Evolutionary conservation across 129 eudicot species (phyloP).

Genomic region (Pittosporum tobira): DNA sequence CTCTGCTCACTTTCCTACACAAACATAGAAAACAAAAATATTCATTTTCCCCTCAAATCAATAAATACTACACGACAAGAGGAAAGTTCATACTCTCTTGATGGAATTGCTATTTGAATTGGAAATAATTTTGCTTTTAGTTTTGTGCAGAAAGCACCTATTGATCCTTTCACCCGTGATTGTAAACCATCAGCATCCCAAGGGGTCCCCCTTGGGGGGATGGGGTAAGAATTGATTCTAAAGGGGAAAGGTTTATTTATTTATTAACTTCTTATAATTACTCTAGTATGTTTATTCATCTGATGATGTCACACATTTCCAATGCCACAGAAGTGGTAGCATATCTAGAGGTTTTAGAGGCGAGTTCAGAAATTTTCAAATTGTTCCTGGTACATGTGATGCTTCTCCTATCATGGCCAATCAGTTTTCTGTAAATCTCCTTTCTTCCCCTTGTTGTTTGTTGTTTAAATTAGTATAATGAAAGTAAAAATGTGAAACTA

Average conservation of each 20-base stretch:
- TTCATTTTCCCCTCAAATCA: too few species aligned
- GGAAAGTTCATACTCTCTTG: not conserved
- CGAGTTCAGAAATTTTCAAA: conserved; percentile 87
- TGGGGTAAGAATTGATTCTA: conserved; percentile 5
- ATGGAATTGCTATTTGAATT: not conserved
- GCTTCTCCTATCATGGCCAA: conserved; percentile 96
- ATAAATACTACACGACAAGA: too few species aligned
- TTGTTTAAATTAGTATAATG: not conserved
- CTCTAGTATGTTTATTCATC: not conserved
- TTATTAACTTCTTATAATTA: not conserved
- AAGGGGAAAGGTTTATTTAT: not conserved
- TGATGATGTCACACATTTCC: conserved; percentile 10
- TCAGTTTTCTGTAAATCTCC: conserved; percentile 84
- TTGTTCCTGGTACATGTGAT: conserved; percentile 90
- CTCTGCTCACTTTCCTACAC: too few species aligned
- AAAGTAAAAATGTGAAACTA: too few species aligned
- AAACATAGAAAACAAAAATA: too few species aligned
- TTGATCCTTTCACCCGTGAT: conserved; percentile 79
- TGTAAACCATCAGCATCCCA: conserved; percentile 38
- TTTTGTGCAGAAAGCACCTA: conserved; percentile 76
- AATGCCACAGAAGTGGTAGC: conserved; percentile 77
- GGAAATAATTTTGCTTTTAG: not conserved
- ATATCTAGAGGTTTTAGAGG: conserved; percentile 95
- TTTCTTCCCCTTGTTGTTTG: conserved; percentile 6
- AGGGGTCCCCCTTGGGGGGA: conserved; percentile 13